These are phyloP conservation scores for Amesomyces nigricolor DNA, from an alignment of 2,329 filamentous ascomycete species.

Conservation along the genomic window DNA sequence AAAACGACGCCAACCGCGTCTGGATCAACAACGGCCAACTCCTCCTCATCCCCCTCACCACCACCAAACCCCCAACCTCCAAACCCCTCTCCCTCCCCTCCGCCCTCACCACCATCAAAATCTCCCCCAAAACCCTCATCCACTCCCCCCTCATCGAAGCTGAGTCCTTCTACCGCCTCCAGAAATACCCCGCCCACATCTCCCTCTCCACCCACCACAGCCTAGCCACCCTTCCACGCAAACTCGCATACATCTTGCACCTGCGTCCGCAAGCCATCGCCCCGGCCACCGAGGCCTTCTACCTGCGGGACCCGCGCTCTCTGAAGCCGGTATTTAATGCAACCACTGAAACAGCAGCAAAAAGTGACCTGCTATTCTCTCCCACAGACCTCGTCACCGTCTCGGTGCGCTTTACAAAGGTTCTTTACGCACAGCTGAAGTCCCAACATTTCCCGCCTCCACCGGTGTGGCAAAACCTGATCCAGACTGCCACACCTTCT, in stretches of 20 bases:
- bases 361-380: conserved; percentile 54
- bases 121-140: conserved; percentile 53
- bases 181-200: conserved; percentile 76
- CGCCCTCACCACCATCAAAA: conserved; percentile 56
- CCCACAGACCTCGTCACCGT: conserved; percentile 74
- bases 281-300: conserved; percentile 84
- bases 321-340: conserved; percentile 59
- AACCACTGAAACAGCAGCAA: conserved; percentile 35
- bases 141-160: conserved; percentile 71
- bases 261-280: conserved; percentile 69
- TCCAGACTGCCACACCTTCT: conserved; percentile 28
- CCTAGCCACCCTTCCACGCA: conserved; percentile 69
- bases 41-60: conserved; percentile 59
- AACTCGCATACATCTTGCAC: conserved; percentile 73
- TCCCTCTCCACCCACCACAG: conserved; percentile 69
- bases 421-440: conserved; percentile 84
- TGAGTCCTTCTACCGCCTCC: conserved; percentile 84
- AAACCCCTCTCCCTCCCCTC: conserved; percentile 55
- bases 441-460: conserved; percentile 75
- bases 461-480: conserved; percentile 42
- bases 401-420: conserved; percentile 77
- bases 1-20: conserved; percentile 78
- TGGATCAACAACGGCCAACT: conserved; percentile 81
- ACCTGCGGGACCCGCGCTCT: conserved; percentile 75
- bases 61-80: conserved; percentile 21